Base-by-base conservation (phyloP, 345 rosid genomes). In the Eutrema yunnanense region DNA sequence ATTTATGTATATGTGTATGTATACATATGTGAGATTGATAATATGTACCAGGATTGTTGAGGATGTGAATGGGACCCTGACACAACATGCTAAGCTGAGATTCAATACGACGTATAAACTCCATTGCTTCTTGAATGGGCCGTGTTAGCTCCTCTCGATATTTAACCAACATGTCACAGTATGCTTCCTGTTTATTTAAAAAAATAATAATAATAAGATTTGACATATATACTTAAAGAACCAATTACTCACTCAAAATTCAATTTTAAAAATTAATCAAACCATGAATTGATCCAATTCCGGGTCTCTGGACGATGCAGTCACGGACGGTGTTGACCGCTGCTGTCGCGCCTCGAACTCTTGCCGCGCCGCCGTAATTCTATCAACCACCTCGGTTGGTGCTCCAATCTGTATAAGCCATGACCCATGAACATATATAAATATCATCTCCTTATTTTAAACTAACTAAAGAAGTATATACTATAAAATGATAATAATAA, bases 261-360 rank as follows among this genome's bases (percentile, higher is more conserved):
- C 6, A 30, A 37, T 38, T 22, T 65, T 49, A 41, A 11, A 16
- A 34, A 42, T 27, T 52, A 22, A 72, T 58, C 14, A 76, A 79
- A 94, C 99, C 99, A 95, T 95, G 81, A 95, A 95, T 80, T 95
- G 99, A 81, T 95, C 99, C 37, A 95, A 81, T 75, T 95, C 98
- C 1, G 99, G 98, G 83, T 95, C 99, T 73, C 88, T 92, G 0
- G 81, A 60, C 14, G 43, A 14, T 49, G 47, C 42, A 79, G 68
- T 16, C 81, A 81, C 51, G 76, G 82, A 48, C 84, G 81, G 71
- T 83, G 94, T 69, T 85, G 83, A 9, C 51, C 88, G 83, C 65
- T 85, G 93, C 58, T 87, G 81, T 34, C 58, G 12, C 4, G 90
- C 80, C 76, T 95, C 97, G 4, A 90, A 88, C 69, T 90, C 97